phyloP scores from a whole-genome alignment of 805 yeast species.

The Saccharomycopsis sp. region DNA sequence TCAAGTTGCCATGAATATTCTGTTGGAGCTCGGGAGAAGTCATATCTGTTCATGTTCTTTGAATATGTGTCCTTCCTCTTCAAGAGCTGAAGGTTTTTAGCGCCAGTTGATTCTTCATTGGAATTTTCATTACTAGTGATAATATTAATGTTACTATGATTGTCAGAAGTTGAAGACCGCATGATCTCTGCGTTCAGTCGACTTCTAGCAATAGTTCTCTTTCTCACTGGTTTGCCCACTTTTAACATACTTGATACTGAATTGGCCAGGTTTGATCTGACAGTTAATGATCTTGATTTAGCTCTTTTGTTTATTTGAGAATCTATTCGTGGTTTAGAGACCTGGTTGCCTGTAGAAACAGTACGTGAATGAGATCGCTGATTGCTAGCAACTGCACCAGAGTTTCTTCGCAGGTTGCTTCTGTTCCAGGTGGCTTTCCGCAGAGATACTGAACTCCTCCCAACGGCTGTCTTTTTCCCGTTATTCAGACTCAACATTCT shows the following conservation, averaged over 20 bases:
- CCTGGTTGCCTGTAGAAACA: no score
- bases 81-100: background rate
- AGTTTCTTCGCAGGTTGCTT: no score
- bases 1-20: slow-evolving; percentile 14
- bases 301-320: no score
- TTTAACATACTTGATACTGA: background rate
- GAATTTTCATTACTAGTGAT: background rate
- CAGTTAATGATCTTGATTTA: background rate
- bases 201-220: background rate
- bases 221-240: background rate
- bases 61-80: background rate
- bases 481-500: slow-evolving; percentile 3
- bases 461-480: slow-evolving; percentile 3
- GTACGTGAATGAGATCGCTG: no score
- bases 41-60: slow-evolving; percentile 8
- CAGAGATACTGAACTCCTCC: no score
- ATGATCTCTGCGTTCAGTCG: background rate
- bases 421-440: no score
- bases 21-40: slow-evolving; percentile 16
- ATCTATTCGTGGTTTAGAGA: no score
- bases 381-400: no score
- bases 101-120: no score
- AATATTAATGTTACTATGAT: background rate
- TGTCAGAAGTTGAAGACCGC: background rate
- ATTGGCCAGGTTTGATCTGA: background rate